Evolutionary conservation across 352 stramenopile genomes (phyloP), one percentile per base, ranked within the genome.

Genomic region (Phytophthora nicotianae): DNA sequence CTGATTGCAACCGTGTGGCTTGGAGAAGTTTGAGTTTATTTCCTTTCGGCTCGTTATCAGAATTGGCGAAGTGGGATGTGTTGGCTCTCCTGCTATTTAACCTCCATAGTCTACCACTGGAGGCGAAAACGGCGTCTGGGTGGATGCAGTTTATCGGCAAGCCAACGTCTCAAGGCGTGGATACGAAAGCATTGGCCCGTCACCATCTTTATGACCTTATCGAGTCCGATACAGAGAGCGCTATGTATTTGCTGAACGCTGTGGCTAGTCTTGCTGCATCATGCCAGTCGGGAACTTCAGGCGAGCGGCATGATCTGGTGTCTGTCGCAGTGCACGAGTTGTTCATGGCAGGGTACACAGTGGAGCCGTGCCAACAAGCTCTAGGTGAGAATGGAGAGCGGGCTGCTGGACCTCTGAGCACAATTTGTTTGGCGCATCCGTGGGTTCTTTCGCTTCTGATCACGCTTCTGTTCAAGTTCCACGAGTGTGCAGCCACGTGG

Each of bases 11-110:
- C 58, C 78, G 83, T n/a, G 79, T 91, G 9, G 83, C 83, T 13
- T 94, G 86, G 86, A 77, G 84, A 51, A 86, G 78, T 60, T 77
- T 94, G 41, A 65, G 58, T 10, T 73, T 73, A 19, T 91, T 90
- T 35, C 86, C 86, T n/a, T 94, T 91, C 53, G 64, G 58, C 4
- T 85, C 83, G 5, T 50, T 96, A 5, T 90, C 82, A n/a, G 77
- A 81, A 14, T 49, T 84, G 13, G 87, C 85, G 4, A 90, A 93
- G 50, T 96, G 87, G 87, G 87, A 96, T 56, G 84, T 91, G 1
- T 68, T 96, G 19, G 83, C 78, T 17, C 51, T 93, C 14, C 51
- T 93, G 20, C 43, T 96, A 0, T 96, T 94, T 46, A 89, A 90
- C 23, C 71, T 90, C 9, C 73, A 83, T 24, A 80, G 53, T n/a